A percentile compares a stretch with the other conserved stretches of the same genome.
phyloP scores from a whole-genome alignment of 805 yeast genomes.

The Saccharomycopsis schoenii region DNA sequence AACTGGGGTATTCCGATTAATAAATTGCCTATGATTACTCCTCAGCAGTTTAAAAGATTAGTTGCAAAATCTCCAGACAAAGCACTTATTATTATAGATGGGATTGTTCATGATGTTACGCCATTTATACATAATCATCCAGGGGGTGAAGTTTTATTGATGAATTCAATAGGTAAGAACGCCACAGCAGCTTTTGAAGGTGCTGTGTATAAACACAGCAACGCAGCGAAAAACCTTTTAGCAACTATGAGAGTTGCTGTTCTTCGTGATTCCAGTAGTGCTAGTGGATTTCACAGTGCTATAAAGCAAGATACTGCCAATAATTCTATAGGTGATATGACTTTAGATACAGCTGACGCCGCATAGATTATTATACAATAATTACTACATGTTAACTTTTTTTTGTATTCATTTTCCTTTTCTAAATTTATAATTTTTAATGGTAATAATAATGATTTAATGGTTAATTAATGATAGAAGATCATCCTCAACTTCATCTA shows the following conservation, averaged over 20 bases:
- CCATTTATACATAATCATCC: conserved; percentile 91
- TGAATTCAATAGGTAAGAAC: conserved; percentile 81
- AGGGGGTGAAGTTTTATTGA: conserved; percentile 75
- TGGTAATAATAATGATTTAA: background rate
- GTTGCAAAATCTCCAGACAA: conserved; percentile 32
- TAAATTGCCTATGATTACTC: conserved; percentile 56
- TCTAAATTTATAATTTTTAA: background rate
- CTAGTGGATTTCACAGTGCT: conserved; percentile 54
- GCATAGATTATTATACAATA: conserved; percentile 28
- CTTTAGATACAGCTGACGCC: conserved; percentile 49
- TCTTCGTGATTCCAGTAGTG: conserved; percentile 60
- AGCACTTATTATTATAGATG: conserved; percentile 73
- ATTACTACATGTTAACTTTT: background rate
- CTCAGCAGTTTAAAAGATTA: conserved; percentile 36
- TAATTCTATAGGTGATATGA: conserved; percentile 51
- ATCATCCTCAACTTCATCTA: conserved; percentile 50
- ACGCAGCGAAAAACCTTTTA: conserved; percentile 82
- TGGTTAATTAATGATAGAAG: conserved; percentile 25
- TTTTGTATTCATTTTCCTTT: background rate
- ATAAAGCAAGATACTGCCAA: conserved; percentile 55
- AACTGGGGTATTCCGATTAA: conserved; percentile 95
- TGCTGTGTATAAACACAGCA: conserved; percentile 86
- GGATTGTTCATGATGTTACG: conserved; percentile 88
- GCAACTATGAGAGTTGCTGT: conserved; percentile 94
- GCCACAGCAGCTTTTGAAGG: conserved; percentile 93